A percentile compares a stretch with the other conserved stretches of the same genome.
Conservation (phyloP, 2,329 filamentous ascomycete genomes). For the Penicillium sp. region DNA sequence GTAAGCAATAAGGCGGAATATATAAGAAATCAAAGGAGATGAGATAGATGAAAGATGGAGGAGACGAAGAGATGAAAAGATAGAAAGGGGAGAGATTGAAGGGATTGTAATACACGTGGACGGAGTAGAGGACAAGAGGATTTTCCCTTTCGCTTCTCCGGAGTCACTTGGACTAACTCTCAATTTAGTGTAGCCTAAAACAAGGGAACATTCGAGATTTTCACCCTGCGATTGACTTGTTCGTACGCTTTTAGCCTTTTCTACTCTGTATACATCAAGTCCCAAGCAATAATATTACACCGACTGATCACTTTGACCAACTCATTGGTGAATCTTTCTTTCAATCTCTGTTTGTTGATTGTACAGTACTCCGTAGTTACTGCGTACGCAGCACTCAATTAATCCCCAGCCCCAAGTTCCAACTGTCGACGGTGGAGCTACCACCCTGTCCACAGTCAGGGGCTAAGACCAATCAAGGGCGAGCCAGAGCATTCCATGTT, state of each 20-base stretch:
- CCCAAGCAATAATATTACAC: neutral
- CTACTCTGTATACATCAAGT: too few species aligned
- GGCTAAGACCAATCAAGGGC: constrained; percentile 6
- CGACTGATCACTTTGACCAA: neutral
- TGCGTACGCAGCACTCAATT: too few species aligned
- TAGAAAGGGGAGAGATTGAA: neutral
- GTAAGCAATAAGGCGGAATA: neutral
- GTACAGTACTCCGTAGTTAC: too few species aligned
- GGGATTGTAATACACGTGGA: constrained; percentile 16
- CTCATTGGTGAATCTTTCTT: neutral
- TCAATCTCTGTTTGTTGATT: neutral
- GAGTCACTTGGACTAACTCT: too few species aligned
- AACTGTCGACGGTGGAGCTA: neutral
- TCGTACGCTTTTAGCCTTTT: too few species aligned
- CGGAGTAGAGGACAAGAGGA: too few species aligned
- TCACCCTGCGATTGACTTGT: too few species aligned
- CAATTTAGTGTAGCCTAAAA: neutral
- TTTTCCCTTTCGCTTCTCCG: neutral
- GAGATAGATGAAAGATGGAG: neutral
- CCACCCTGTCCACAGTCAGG: neutral
- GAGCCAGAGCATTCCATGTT: too few species aligned
- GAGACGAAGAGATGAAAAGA: too few species aligned
- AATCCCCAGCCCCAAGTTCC: constrained; percentile 1
- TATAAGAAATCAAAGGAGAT: neutral
- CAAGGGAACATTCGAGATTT: constrained; percentile 1